Evolutionary conservation across 805 yeast species (phyloP).

Genomic region (Schizosaccharomyces lindneri): DNA sequence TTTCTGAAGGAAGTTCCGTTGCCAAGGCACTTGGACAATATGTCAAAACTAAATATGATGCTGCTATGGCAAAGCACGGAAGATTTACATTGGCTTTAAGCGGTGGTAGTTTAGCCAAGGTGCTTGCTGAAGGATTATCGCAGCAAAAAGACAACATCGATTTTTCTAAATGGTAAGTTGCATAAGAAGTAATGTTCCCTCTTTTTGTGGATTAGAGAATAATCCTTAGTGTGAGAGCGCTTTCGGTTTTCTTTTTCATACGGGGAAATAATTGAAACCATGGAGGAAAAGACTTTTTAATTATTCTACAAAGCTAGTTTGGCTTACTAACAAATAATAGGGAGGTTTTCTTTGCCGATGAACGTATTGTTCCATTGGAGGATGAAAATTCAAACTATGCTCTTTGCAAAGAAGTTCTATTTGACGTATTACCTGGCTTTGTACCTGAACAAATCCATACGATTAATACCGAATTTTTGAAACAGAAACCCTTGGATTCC

Average conservation of each 20-base stretch:
- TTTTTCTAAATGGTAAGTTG: slow-evolving; percentile 58
- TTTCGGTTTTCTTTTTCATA: not conserved
- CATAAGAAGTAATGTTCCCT: not conserved
- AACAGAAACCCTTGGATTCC: slow-evolving; percentile 29
- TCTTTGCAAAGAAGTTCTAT: slow-evolving; percentile 56
- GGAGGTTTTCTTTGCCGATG: slow-evolving; percentile 88
- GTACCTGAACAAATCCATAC: slow-evolving; percentile 52
- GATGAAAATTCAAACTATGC: slow-evolving; percentile 73
- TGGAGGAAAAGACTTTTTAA: too few species aligned
- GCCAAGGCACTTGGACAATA: not conserved
- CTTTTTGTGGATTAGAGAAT: too few species aligned
- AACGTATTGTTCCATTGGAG: slow-evolving; percentile 71
- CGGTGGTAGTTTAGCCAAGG: slow-evolving; percentile 80
- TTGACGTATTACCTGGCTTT: slow-evolving; percentile 36
- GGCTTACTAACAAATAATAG: slow-evolving; percentile 4
- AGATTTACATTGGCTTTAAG: slow-evolving; percentile 76
- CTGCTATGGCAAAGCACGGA: slow-evolving; percentile 35
- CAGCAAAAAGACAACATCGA: slow-evolving; percentile 43
- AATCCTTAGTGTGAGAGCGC: not conserved
- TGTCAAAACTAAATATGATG: slow-evolving; percentile 16
- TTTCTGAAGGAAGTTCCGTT: not conserved
- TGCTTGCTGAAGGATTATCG: slow-evolving; percentile 64
- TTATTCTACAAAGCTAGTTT: not conserved
- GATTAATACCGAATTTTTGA: slow-evolving; percentile 49
- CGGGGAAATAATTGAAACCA: not conserved